phyloP scores from a whole-genome alignment of 331 rosid species.

The Dryas integrifolia region DNA sequence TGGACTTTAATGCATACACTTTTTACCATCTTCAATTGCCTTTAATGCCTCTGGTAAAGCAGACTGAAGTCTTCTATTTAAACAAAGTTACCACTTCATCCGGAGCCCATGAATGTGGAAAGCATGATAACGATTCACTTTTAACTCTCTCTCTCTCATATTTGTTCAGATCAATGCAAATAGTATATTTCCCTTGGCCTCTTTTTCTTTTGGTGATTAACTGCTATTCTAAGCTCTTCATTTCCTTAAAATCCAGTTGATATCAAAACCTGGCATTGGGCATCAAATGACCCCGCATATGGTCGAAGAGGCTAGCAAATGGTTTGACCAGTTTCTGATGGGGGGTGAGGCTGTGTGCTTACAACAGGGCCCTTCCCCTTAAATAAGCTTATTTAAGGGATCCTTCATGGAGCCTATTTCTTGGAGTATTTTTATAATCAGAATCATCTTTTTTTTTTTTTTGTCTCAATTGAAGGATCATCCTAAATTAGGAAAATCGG shows the following conservation, averaged over 20 bases:
- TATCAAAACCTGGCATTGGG: conserved; percentile 51
- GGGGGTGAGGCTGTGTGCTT: neutral
- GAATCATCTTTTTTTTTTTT: no score
- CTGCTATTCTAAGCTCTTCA: neutral
- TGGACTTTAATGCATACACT: neutral
- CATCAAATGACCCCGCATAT: conserved; percentile 58
- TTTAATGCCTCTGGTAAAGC: neutral
- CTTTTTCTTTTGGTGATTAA: neutral
- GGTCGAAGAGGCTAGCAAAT: conserved; percentile 63
- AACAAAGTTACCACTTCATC: conserved; percentile 10
- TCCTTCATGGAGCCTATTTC: no score
- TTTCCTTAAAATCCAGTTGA: conserved; percentile 43
- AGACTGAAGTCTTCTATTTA: conserved; percentile 12
- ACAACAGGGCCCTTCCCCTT: no score
- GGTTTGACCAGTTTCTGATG: conserved; percentile 67
- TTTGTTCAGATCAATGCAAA: neutral
- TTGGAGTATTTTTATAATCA: no score
- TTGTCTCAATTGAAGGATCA: no score
- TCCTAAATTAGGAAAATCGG: no score
- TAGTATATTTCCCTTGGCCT: neutral
- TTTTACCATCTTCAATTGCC: conserved; percentile 12
- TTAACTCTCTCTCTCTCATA: neutral
- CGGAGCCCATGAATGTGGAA: neutral
- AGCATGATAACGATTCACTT: neutral
- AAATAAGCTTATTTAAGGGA: no score